phyloP scores from a whole-genome alignment of 2,329 filamentous ascomycete species.

The Scedosporium boydii region DNA sequence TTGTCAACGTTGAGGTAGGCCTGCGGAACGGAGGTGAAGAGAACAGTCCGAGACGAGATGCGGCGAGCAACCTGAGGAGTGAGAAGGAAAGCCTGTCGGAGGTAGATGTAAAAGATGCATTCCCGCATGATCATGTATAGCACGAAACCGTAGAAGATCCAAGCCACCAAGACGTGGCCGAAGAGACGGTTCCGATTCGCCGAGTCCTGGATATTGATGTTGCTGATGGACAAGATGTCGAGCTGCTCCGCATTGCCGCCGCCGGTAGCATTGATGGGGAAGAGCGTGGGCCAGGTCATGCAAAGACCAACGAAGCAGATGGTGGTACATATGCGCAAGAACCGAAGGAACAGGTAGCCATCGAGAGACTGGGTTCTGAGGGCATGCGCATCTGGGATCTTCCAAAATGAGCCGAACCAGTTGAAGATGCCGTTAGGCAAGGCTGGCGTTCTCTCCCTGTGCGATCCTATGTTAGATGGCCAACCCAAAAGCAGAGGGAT shows the following conservation, averaged over 20 bases:
- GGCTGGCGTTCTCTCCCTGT: slow-evolving; percentile 45
- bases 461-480: not conserved
- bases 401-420: slow-evolving; percentile 56
- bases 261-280: slow-evolving; percentile 79
- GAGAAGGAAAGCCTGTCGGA: slow-evolving; percentile 85
- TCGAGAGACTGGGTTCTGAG: slow-evolving; percentile 81
- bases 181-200: slow-evolving; percentile 59
- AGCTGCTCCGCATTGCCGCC: slow-evolving; percentile 56
- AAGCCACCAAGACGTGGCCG: slow-evolving; percentile 71
- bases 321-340: slow-evolving; percentile 59
- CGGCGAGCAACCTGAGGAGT: slow-evolving; percentile 76
- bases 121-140: slow-evolving; percentile 84
- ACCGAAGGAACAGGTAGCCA: slow-evolving; percentile 75
- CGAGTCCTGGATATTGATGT: slow-evolving; percentile 46
- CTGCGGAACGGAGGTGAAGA: slow-evolving; percentile 77
- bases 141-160: slow-evolving; percentile 79
- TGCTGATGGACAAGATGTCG: slow-evolving; percentile 70
- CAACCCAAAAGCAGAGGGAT: not conserved
- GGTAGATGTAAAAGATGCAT: slow-evolving; percentile 82
- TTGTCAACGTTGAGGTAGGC: slow-evolving; percentile 69
- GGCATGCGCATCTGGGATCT: slow-evolving; percentile 61
- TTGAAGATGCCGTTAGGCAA: slow-evolving; percentile 48
- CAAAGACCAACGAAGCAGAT: slow-evolving; percentile 76
- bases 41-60: slow-evolving; percentile 80
- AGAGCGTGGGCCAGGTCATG: slow-evolving; percentile 81